Percentiles rank a stretch among this genome's conserved stretches.
Evolutionary conservation across 331 rosid species (phyloP).

Genomic region (Malus hybrid): DNA sequence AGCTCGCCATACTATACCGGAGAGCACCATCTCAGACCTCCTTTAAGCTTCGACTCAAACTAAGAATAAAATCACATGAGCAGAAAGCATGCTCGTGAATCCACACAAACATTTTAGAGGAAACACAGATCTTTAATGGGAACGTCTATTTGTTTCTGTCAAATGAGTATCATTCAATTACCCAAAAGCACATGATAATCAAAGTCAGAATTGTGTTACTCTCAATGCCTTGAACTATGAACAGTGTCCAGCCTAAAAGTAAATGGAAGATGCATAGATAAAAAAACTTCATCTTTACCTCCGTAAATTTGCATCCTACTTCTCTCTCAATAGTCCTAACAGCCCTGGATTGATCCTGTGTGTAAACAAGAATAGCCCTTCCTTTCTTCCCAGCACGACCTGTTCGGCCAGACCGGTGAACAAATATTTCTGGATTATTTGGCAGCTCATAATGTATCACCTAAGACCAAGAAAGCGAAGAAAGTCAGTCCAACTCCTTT

Average conservation of each 20-base stretch:
- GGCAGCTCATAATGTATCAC: slow-evolving; percentile 92
- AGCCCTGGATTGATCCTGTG: slow-evolving; percentile 61
- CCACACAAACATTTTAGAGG: neutral
- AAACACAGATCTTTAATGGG: neutral
- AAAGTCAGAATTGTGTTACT: neutral
- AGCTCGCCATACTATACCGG: neutral
- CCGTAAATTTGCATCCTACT: slow-evolving; percentile 74
- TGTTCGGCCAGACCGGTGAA: slow-evolving; percentile 96
- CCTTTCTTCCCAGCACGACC: slow-evolving; percentile 99
- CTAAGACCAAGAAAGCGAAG: slow-evolving; percentile 22
- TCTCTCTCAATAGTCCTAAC: slow-evolving; percentile 75
- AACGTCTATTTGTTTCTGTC: neutral
- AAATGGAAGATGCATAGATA: neutral
- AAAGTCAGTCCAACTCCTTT: neutral
- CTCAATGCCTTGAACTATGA: neutral
- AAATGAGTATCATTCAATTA: neutral
- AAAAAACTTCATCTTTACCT: slow-evolving; percentile 45
- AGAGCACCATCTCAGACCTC: neutral
- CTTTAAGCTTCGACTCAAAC: neutral
- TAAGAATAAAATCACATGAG: neutral
- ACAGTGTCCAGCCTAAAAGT: neutral
- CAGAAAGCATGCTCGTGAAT: neutral
- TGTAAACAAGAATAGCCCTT: slow-evolving; percentile 63
- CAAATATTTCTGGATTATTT: slow-evolving; percentile 88
- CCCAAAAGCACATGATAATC: neutral